Percentiles rank a stretch among this genome's conserved stretches.
These are phyloP conservation scores for Aureobasidium uvarum DNA, from an alignment of 2,329 filamentous ascomycete species.

Conservation along the genomic window DNA sequence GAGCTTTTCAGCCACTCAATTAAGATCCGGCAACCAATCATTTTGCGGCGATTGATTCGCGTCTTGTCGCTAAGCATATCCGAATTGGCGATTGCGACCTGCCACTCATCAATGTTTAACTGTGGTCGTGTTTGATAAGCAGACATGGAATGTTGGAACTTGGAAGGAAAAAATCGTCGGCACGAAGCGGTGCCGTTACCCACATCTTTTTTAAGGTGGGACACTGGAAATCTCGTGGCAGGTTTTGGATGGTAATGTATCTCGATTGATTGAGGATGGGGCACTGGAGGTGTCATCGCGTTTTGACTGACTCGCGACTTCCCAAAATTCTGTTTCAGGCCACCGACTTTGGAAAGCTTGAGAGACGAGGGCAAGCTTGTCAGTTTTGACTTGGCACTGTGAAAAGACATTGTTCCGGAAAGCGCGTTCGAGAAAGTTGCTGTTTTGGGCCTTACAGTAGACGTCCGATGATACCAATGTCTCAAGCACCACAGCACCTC, in stretches of 20 bases:
- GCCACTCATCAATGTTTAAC: neutral
- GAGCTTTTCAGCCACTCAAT: neutral
- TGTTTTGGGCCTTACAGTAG: neutral
- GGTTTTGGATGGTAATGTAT: constrained; percentile 7
- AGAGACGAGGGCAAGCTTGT: neutral
- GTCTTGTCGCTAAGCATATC: neutral
- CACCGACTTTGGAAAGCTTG: neutral
- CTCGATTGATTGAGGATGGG: constrained; percentile 12
- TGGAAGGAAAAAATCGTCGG: neutral
- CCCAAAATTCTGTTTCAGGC: constrained; percentile 8
- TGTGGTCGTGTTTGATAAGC: constrained; percentile 18
- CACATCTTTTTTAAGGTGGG: neutral
- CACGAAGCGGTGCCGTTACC: neutral
- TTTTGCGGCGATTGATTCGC: neutral
- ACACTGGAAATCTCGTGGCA: neutral
- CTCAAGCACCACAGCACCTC: neutral
- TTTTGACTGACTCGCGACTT: neutral
- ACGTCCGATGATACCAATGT: no score
- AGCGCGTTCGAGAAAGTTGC: no score
- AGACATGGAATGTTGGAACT: neutral
- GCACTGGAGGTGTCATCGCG: neutral
- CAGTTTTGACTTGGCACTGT: neutral
- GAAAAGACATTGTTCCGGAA: neutral
- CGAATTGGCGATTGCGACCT: neutral
- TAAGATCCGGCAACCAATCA: neutral